Evolutionary conservation across 768 basidiomycete genomes (phyloP).

Genomic region (Tulasnella sp.): DNA sequence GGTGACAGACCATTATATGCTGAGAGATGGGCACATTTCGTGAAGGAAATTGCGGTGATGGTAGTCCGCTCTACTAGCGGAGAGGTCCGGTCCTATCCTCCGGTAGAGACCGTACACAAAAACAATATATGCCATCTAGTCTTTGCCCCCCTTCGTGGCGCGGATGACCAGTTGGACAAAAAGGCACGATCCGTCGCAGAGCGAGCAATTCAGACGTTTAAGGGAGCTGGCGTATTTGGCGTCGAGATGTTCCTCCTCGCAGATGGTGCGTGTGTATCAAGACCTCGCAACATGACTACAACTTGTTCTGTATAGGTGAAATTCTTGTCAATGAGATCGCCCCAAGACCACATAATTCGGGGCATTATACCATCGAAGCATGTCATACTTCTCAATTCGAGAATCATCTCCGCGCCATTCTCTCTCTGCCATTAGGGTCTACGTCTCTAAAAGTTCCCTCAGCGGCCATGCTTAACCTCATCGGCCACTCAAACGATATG

Average conservation of each 20-base stretch:
- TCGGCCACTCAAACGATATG: conserved; percentile 65
- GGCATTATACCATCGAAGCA: conserved; percentile 97
- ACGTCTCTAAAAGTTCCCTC: conserved; percentile 78
- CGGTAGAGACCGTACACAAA: conserved; percentile 90
- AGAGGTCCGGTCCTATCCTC: conserved; percentile 70
- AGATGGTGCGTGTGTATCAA: conserved; percentile 43
- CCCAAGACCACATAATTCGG: conserved; percentile 95
- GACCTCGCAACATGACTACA: neutral
- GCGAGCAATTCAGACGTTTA: conserved; percentile 58
- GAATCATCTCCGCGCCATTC: conserved; percentile 91
- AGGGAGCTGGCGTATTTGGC: conserved; percentile 89
- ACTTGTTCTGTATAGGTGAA: conserved; percentile 34
- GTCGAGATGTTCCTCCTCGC: conserved; percentile 95
- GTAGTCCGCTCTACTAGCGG: conserved; percentile 72
- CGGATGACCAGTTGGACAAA: conserved; percentile 27
- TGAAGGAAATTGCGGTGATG: conserved; percentile 90
- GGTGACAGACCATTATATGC: conserved; percentile 71
- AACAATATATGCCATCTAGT: conserved; percentile 89
- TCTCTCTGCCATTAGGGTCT: conserved; percentile 77
- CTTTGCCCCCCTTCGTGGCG: conserved; percentile 61
- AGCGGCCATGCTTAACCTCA: conserved; percentile 86
- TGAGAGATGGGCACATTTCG: conserved; percentile 85
- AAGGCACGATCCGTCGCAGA: conserved; percentile 67
- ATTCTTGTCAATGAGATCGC: conserved; percentile 94
- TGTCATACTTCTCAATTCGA: conserved; percentile 95